These are phyloP conservation scores for Fusarium palustre DNA, from an alignment of 2,329 filamentous ascomycete genomes.

Conservation along the genomic window DNA sequence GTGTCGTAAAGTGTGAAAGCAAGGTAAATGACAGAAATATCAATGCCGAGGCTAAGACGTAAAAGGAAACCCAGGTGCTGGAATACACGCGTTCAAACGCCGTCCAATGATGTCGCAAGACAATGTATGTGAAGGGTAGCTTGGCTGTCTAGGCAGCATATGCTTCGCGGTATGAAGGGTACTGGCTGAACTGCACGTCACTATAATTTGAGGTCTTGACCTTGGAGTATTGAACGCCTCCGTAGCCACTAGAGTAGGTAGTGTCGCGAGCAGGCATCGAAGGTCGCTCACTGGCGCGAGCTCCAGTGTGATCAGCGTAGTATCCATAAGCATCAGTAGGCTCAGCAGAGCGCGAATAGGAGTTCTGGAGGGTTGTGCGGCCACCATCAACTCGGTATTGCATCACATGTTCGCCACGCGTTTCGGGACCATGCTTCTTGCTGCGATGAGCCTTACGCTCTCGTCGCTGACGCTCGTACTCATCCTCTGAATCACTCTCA, in stretches of 20 bases:
- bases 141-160: constrained; percentile 28
- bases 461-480: constrained; percentile 49
- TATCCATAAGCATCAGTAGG: constrained; percentile 34
- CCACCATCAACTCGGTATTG: constrained; percentile 50
- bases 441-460: constrained; percentile 52
- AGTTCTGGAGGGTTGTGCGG: constrained; percentile 46
- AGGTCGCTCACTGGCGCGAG: constrained; percentile 49
- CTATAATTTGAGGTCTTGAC: constrained; percentile 52
- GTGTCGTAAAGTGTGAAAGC: constrained; percentile 48
- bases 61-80: constrained; percentile 38
- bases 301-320: constrained; percentile 36
- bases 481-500: constrained; percentile 53
- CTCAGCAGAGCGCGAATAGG: constrained; percentile 48
- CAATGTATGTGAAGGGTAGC: constrained; percentile 6
- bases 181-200: constrained; percentile 51
- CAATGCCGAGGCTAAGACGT: constrained; percentile 28
- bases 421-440: constrained; percentile 52
- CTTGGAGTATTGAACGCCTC: constrained; percentile 44
- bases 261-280: constrained; percentile 48
- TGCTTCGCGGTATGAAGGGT: constrained; percentile 45
- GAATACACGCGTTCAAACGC: constrained; percentile 47
- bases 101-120: constrained; percentile 41
- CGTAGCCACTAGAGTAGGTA: constrained; percentile 47
- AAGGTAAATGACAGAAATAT: constrained; percentile 39
- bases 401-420: constrained; percentile 41